These are phyloP conservation scores for Fusarium luffae DNA, from an alignment of 2,329 filamentous ascomycete species.

Conservation along the genomic window DNA sequence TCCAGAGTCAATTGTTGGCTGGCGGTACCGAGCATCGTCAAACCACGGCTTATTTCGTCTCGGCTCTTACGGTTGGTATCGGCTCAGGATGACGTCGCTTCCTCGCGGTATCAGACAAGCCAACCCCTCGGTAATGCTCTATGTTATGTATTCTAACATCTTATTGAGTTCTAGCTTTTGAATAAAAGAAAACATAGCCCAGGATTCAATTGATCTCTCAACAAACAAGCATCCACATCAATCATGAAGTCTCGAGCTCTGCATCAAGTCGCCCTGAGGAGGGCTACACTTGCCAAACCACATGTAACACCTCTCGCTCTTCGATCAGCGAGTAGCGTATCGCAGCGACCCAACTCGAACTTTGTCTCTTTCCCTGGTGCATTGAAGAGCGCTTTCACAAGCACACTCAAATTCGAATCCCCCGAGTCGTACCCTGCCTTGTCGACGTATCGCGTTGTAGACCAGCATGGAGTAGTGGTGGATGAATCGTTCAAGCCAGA, in stretches of 20 bases:
- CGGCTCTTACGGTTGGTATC: conserved; percentile 48
- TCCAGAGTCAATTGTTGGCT: conserved; percentile 14
- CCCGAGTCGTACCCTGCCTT: conserved; percentile 80
- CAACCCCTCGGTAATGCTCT: conserved; percentile 41
- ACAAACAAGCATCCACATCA: conserved; percentile 5
- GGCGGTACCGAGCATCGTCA: conserved; percentile 40
- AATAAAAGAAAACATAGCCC: conserved; percentile 20
- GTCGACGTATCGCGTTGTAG: conserved; percentile 90
- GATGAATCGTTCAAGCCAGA: conserved; percentile 77
- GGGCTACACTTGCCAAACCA: conserved; percentile 40
- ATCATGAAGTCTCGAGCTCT: conserved; percentile 52
- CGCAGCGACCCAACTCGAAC: conserved; percentile 66
- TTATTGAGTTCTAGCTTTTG: conserved; percentile 8
- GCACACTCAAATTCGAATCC: conserved; percentile 78
- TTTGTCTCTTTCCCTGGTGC: conserved; percentile 89
- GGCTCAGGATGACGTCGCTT: conserved; percentile 49
- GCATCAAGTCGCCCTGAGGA: conserved; percentile 45
- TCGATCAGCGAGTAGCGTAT: conserved; percentile 61
- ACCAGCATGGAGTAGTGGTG: conserved; percentile 86
- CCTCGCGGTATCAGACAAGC: conserved; percentile 33
- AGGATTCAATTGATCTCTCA: conserved; percentile 2
- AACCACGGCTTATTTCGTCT: conserved; percentile 44
- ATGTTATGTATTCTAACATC: conserved; percentile 14
- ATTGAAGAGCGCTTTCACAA: conserved; percentile 92
- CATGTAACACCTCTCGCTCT: conserved; percentile 38